Evolutionary conservation across 768 basidiomycete genomes (phyloP).

Genomic region (Mycena crocata): DNA sequence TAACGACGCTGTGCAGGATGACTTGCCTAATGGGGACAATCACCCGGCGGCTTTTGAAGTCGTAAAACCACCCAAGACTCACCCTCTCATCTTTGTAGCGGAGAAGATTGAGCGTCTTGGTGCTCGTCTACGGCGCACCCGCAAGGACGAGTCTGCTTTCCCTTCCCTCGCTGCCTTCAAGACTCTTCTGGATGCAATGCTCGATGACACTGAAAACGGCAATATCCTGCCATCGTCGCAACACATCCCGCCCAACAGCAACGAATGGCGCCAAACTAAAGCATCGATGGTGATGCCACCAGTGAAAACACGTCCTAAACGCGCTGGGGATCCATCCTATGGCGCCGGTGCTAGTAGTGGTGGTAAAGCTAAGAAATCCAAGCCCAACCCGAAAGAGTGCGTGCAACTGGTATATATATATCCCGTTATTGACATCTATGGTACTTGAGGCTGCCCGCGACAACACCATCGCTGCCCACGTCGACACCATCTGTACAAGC

Average conservation of each 20-base stretch:
- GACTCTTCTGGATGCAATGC: background rate
- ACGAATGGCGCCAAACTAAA: background rate
- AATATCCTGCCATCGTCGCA: conserved; percentile 3
- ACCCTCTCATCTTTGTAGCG: background rate
- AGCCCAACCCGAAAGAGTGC: too few species aligned
- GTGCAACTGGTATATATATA: background rate
- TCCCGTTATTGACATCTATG: background rate
- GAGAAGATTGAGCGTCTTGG: conserved; percentile 12
- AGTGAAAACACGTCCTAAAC: background rate
- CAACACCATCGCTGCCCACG: background rate
- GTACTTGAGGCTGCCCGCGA: background rate
- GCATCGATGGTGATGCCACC: background rate
- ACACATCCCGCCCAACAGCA: background rate
- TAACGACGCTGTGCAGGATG: background rate
- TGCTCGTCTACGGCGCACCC: background rate
- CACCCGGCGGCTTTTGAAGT: background rate
- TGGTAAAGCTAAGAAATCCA: background rate
- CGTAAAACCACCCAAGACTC: background rate
- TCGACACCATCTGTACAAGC: too few species aligned
- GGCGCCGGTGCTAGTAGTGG: background rate
- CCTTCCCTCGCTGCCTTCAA: background rate
- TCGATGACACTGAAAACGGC: background rate
- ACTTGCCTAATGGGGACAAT: too few species aligned
- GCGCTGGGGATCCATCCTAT: background rate
- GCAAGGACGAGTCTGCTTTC: background rate